These are phyloP conservation scores for Mucor circinelloides DNA, from an alignment of 371 early-diverging fungal genomes.

Conservation along the genomic window DNA sequence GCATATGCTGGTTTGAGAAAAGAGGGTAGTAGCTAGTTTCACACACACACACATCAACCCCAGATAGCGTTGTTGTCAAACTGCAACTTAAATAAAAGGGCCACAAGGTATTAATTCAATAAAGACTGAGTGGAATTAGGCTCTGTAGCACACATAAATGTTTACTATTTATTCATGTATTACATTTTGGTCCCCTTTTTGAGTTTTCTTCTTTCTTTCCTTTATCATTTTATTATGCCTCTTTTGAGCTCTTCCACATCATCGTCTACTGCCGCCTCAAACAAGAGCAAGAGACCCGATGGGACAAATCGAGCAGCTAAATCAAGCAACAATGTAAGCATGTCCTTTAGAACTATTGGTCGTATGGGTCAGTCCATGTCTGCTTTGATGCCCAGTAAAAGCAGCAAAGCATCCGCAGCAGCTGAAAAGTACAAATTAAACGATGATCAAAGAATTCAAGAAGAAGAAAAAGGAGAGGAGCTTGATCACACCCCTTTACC, in stretches of 20 bases:
- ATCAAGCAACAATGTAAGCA: slow-evolving; percentile 64
- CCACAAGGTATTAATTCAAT: neutral
- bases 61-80: neutral
- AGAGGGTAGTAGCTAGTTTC: neutral
- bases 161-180: neutral
- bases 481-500: slow-evolving; percentile 38
- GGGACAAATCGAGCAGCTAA: slow-evolving; percentile 83
- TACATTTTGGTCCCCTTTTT: neutral
- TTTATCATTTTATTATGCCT: slow-evolving; percentile 10
- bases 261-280: slow-evolving; percentile 63
- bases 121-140: neutral
- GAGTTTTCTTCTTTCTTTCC: neutral
- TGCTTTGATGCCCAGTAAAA: slow-evolving; percentile 10
- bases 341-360: slow-evolving; percentile 15
- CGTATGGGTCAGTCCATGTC: slow-evolving; percentile 24
- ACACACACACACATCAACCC: neutral
- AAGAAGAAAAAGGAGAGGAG: slow-evolving; percentile 30
- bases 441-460: slow-evolving; percentile 4
- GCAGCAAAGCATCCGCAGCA: neutral
- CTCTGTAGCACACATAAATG: neutral
- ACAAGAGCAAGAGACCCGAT: slow-evolving; percentile 81
- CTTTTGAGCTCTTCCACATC: slow-evolving; percentile 59
- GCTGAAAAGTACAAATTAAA: neutral
- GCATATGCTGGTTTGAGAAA: neutral
- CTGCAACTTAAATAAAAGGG: neutral